A percentile compares a stretch with the other conserved stretches of the same genome.
These are phyloP conservation scores for Daldinia eschscholtzii DNA, from an alignment of 2,329 filamentous ascomycete genomes.

Conservation along the genomic window DNA sequence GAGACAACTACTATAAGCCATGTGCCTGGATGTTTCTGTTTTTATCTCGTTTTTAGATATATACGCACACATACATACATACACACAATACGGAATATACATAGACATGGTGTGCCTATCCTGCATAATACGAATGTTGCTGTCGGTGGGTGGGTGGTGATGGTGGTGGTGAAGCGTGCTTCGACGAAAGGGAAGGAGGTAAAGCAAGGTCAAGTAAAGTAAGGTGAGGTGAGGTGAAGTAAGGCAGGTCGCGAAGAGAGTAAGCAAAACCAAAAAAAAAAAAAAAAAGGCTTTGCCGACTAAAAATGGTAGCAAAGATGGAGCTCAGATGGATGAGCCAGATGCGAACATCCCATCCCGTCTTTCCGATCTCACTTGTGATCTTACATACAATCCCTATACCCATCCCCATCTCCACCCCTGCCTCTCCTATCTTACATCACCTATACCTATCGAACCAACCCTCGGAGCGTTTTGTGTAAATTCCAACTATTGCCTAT, in stretches of 20 bases:
- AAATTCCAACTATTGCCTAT: neutral
- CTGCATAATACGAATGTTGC: neutral
- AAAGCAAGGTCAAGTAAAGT: neutral
- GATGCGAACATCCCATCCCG: slow-evolving; percentile 36
- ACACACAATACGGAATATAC: neutral
- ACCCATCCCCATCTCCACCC: neutral
- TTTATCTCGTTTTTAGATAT: neutral
- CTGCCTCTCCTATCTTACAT: neutral
- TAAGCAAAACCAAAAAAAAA: slow-evolving; percentile 5
- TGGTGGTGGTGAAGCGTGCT: neutral
- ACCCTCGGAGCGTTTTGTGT: slow-evolving; percentile 10
- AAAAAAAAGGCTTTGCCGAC: slow-evolving; percentile 2
- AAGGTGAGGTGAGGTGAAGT: neutral
- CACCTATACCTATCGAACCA: slow-evolving; percentile 11
- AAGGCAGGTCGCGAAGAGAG: slow-evolving; percentile 8
- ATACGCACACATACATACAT: neutral
- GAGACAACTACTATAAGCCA: slow-evolving; percentile 7
- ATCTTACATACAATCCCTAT: slow-evolving; percentile 32
- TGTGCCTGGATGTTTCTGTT: slow-evolving; percentile 19
- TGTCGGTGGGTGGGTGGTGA: neutral
- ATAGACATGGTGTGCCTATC: neutral
- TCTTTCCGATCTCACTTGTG: slow-evolving; percentile 41
- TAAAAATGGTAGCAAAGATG: neutral
- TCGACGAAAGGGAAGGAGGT: neutral
- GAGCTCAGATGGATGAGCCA: slow-evolving; percentile 17